Base-by-base conservation (phyloP, 1,139 yeast species). In the Sugiyamaella sp. region DNA sequence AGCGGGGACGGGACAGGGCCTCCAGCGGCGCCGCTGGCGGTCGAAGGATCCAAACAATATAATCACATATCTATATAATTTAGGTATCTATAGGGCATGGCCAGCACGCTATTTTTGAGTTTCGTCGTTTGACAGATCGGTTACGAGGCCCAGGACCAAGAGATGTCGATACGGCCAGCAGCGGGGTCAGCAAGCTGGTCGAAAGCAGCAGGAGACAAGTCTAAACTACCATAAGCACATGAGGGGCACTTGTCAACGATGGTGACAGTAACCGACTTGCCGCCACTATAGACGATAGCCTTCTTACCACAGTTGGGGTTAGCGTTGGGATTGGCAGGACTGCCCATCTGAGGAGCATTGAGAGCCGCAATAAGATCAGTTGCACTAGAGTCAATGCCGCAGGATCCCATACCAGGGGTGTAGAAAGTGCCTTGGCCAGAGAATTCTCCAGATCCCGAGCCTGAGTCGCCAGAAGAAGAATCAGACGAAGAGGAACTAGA, bases 371-470 rank as follows among this genome's bases (percentile, higher is more conserved):
- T 76, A 60, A 68, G 69, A 63, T 84, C 87, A 20, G 73, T 46
- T 60, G 76, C 82, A 27, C 71, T 51, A 71, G 68, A 76, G 57
- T 74, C 70, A 54, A 62, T 57, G 46, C 88, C 88, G 71, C 88
- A 83, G 24, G 88, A 82, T 53, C 87, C 88, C 56, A 82, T 69
- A 19, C 83, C 86, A 29, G 82, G 71, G 49, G 72, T 70, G 72
- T 79, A 83, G 75, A 69, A 83, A 52, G 88, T 83, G 59, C 84
- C 87, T 55, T 81, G 74, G 56, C 88, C 88, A 24, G 73, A 57
- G 68, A 62, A 71, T 17, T 42, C 51, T 12, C 53, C 50, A 19
- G 40, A 10, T 10, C 60, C 51, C 46, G 55, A 24, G n/a, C n/a
- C n/a, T n/a, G n/a, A n/a, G n/a, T n/a, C n/a, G 27, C 63, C 46